These are phyloP conservation scores for Colletotrichum sp. DNA, from an alignment of 2,329 filamentous ascomycete species.

Conservation along the genomic window DNA sequence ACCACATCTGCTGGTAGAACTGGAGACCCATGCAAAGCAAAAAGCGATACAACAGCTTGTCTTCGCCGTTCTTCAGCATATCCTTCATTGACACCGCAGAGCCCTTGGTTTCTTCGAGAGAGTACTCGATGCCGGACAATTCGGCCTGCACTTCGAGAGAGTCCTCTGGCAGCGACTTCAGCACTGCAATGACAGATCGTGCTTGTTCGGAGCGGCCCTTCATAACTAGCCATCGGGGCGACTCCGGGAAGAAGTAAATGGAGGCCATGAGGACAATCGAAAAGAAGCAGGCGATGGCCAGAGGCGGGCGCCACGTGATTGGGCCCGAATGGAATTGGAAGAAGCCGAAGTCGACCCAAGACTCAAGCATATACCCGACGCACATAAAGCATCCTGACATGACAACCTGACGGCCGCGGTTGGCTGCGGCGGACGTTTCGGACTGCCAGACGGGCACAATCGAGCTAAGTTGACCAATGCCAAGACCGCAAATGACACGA, in stretches of 20 bases:
- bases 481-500: slow-evolving; percentile 55
- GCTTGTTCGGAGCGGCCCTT: slow-evolving; percentile 38
- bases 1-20: slow-evolving; percentile 31
- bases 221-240: slow-evolving; percentile 40
- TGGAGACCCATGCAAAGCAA: slow-evolving; percentile 34
- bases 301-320: slow-evolving; percentile 36
- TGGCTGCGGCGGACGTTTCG: slow-evolving; percentile 41
- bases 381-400: slow-evolving; percentile 30
- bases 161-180: slow-evolving; percentile 42
- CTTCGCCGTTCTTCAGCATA: slow-evolving; percentile 52
- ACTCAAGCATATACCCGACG: slow-evolving; percentile 36
- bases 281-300: slow-evolving; percentile 37
- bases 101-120: slow-evolving; percentile 46
- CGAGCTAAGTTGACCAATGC: slow-evolving; percentile 41
- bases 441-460: slow-evolving; percentile 46
- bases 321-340: slow-evolving; percentile 31
- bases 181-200: slow-evolving; percentile 35
- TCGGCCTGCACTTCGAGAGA: slow-evolving; percentile 44
- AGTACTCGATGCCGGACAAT: slow-evolving; percentile 51
- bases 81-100: slow-evolving; percentile 41
- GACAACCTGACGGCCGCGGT: slow-evolving; percentile 46
- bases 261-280: slow-evolving; percentile 35
- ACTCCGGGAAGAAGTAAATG: slow-evolving; percentile 40
- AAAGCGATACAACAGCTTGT: slow-evolving; percentile 54
- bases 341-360: slow-evolving; percentile 51